Evolutionary conservation across 2,329 filamentous ascomycete species (phyloP), one percentile per base, ranked within the genome.

Genomic region (Intubia oerlemansii): DNA sequence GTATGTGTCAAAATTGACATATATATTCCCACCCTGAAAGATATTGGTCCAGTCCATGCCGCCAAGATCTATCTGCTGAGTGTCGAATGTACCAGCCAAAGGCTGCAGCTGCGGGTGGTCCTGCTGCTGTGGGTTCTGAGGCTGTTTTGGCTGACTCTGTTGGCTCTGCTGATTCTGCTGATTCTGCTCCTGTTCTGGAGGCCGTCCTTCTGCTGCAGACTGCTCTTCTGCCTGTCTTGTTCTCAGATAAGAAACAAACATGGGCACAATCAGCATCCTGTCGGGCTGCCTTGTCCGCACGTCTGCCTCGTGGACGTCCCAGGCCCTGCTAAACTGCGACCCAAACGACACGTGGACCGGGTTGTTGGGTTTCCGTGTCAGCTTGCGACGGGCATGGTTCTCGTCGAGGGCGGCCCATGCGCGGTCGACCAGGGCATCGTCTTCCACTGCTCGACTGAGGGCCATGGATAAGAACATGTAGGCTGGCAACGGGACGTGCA

Each of bases 391-490:
- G 5, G 62, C 56, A 39, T 66, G 57, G 42, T 68, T 66, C 36
- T 56, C 51, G 28, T 55, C 51, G 33, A 71, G 62, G 17, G 59
- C 59, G 7, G 55, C 48, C 66, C 66, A 71, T 0, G 65, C 64
- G 9, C 61, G 57, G 39, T 69, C 63, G 30, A 62, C 62, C 33
- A 65, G 50, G 2, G 59, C 54, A n/a, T n/a, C n/a, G n/a, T n/a
- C n/a, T n/a, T n/a, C n/a, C n/a, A n/a, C n/a, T n/a, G n/a, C n/a
- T n/a, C n/a, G n/a, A n/a, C n/a, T n/a, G n/a, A 71, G 49, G 39
- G 68, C 63, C 27, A 57, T 58, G 10, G 66, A 53, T 14, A 70
- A 49, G 39, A 64, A 67, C 43, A 70, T 63, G 44, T 69, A 70
- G 2, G 62, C 65, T 2, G 63, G 64, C 35, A 71, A 57, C 7